Evolutionary conservation across 768 basidiomycete species (phyloP).

Genomic region (Pleurotus salmoneostramineus): DNA sequence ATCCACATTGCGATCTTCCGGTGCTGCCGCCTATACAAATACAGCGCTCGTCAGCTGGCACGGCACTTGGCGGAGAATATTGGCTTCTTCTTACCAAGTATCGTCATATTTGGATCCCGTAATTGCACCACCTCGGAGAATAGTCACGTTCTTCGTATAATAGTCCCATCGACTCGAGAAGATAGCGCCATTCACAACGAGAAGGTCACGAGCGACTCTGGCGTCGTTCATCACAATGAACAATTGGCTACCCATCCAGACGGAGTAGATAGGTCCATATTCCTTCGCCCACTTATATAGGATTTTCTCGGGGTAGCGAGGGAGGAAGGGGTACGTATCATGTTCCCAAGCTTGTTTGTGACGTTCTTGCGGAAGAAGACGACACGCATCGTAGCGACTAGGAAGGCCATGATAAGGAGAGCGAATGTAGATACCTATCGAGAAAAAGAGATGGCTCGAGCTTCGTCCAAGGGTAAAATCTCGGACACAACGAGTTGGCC

Average conservation of each 20-base stretch:
- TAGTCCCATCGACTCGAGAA: slow-evolving; percentile 22
- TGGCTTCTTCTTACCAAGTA: no score
- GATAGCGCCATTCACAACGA: slow-evolving; percentile 18
- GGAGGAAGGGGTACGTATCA: slow-evolving; percentile 21
- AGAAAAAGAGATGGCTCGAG: no score
- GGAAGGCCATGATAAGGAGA: no score
- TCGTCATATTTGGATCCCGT: slow-evolving; percentile 19
- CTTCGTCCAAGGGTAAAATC: no score
- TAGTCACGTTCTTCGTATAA: slow-evolving; percentile 21
- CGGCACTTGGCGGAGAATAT: no score
- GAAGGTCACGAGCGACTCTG: slow-evolving; percentile 17
- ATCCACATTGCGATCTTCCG: slow-evolving; percentile 18
- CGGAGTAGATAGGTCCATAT: slow-evolving; percentile 18
- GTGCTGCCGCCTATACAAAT: slow-evolving; percentile 18
- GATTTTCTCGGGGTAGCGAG: slow-evolving; percentile 15
- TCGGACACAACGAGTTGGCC: no score
- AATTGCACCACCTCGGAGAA: slow-evolving; percentile 19
- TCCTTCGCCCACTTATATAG: slow-evolving; percentile 17
- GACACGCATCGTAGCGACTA: no score
- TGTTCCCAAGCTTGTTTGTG: no score
- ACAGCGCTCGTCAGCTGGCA: not conserved
- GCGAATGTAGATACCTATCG: no score
- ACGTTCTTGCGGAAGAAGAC: no score
- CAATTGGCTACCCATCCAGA: slow-evolving; percentile 22
- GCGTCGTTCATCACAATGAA: slow-evolving; percentile 21